Evolutionary conservation across 2,329 filamentous ascomycete genomes (phyloP).

Genomic region (Cladosporium sp.): DNA sequence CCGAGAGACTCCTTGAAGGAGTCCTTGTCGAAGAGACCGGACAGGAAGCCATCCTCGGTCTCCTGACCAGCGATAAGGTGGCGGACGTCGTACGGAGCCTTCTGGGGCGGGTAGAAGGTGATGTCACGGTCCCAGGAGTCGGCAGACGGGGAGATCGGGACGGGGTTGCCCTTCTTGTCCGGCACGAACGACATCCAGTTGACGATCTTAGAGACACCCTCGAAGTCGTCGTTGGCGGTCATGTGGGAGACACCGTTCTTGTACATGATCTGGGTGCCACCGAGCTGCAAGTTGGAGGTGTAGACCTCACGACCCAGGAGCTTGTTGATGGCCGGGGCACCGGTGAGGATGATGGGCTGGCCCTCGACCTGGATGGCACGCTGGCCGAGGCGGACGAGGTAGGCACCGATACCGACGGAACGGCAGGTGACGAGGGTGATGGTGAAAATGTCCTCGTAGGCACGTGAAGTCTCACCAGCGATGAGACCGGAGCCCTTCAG

Average conservation of each 20-base stretch:
- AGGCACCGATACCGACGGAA: conserved; percentile 98
- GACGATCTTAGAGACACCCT: conserved; percentile 94
- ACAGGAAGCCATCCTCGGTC: conserved; percentile 76
- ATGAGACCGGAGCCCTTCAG: conserved; percentile 95
- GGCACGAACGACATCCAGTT: conserved; percentile 97
- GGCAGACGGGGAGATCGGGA: conserved; percentile 80
- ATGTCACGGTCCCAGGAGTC: conserved; percentile 94
- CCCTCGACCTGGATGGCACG: conserved; percentile 98
- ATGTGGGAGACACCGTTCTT: conserved; percentile 99
- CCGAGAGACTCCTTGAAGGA: conserved; percentile 96
- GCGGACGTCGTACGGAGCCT: conserved; percentile 84
- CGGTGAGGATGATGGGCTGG: conserved; percentile 96
- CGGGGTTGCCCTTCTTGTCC: conserved; percentile 85
- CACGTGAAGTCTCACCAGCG: conserved; percentile 90
- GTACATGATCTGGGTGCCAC: conserved; percentile 99
- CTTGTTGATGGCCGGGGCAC: conserved; percentile 96
- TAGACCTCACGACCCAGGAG: conserved; percentile 96
- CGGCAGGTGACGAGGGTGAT: conserved; percentile 95
- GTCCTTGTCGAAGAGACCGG: conserved; percentile 90
- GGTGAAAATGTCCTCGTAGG: conserved; percentile 98
- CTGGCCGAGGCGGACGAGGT: conserved; percentile 95
- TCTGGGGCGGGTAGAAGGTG: conserved; percentile 70
- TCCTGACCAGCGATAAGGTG: conserved; percentile 88
- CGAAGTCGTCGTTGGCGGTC: conserved; percentile 96
- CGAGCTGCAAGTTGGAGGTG: conserved; percentile 96